Base-by-base conservation (phyloP, 805 yeast genomes). In the Kockiozyma suomiensis region DNA sequence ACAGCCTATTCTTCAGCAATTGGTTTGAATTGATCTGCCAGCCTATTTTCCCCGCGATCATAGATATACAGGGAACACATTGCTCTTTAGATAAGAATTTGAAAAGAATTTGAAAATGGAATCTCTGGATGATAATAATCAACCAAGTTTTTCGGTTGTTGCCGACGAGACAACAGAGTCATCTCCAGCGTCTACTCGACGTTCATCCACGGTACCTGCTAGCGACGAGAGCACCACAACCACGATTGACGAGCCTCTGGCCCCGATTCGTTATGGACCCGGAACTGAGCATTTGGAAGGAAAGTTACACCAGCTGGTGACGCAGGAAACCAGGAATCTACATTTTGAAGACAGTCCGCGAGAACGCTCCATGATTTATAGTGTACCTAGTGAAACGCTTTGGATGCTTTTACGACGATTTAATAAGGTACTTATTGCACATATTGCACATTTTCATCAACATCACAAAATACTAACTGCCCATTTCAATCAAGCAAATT, bases 341-440 rank as follows among this genome's bases (percentile, higher is more conserved):
- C 23, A 30, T 4, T 50, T 50, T 32, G 54, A 50, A 26, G 47
- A 40, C 28, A 23, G 19, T 12, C 19, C 54, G 33, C 46, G 28
- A 3, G 47, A 50, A 25, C 35, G 37, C n/a, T 25, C 42, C 10
- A 13, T 25, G 26, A n/a, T 50, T 26, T 26, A 50, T 13, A 37
- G 38, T 25, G 38, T 50, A 6, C 43, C 47, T 4, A 51, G 48
- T 19, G 52, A 57, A 26, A 32, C 40, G 23, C 25, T 47, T 8
- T 51, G 56, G 52, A 47, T 57, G 53, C 45, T 57, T 3, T n/a
- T 57, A 10, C 54, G 61, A 7, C 50, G 61, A 38, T 57, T 51
- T 38, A 47, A 41, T 43, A 51, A 46, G 56, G 59, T 56, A 32
- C n/a, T 41, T 28, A 23, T 1, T 15, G 5, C 10, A n/a, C 2